phyloP scores from a whole-genome alignment of 495 filamentous ascomycete genomes.

The Saxispiralis lemnorum region DNA sequence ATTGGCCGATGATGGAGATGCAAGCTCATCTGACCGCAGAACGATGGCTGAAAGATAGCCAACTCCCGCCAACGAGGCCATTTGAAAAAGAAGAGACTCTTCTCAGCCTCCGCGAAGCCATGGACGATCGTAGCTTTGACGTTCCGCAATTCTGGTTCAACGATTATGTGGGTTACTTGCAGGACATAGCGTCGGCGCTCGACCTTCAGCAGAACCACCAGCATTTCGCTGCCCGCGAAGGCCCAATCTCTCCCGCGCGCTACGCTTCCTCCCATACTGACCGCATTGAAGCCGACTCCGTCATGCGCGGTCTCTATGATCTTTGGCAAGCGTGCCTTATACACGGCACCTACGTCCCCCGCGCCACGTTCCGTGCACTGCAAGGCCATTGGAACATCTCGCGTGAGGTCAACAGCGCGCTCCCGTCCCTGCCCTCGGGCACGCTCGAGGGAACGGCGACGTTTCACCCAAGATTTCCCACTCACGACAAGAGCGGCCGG shows the following conservation, averaged over 20 bases:
- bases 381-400: constrained; percentile 54
- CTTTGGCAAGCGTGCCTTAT: constrained; percentile 9
- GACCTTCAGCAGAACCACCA: constrained; percentile 23
- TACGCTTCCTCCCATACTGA: background rate
- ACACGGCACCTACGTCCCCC: constrained; percentile 30
- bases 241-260: constrained; percentile 8
- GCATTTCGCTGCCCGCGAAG: constrained; percentile 3
- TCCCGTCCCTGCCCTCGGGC: constrained; percentile 38
- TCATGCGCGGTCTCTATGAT: constrained; percentile 10
- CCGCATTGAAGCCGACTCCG: constrained; percentile 4
- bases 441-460: constrained; percentile 40
- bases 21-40: constrained; percentile 51
- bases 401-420: constrained; percentile 29
- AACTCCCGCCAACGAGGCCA: background rate
- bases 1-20: constrained; percentile 77
- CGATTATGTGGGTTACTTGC: constrained; percentile 65
- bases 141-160: constrained; percentile 61
- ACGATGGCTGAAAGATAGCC: constrained; percentile 20
- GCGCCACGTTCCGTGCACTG: constrained; percentile 54
- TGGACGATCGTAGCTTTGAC: constrained; percentile 24
- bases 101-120: constrained; percentile 6
- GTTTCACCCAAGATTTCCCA: constrained; percentile 40
- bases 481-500: constrained; percentile 7
- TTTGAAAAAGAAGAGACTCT: constrained; percentile 7
- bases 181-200: constrained; percentile 43